phyloP scores from a whole-genome alignment of 2,329 filamentous ascomycete species.

The Cordyceps fumosorosea region DNA sequence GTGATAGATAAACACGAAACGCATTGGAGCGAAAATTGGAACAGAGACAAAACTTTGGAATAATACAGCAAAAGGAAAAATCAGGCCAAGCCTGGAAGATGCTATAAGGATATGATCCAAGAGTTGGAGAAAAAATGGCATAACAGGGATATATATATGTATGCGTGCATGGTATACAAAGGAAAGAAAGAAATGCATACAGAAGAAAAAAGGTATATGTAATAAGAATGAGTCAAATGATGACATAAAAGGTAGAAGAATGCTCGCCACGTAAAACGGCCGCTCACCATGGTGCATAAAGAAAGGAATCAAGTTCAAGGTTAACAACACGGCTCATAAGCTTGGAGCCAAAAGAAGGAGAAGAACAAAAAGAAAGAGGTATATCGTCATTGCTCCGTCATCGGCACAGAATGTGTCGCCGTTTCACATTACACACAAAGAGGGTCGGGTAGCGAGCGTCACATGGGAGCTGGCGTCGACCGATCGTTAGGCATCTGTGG shows the following conservation, averaged over 20 bases:
- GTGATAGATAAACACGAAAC: background rate
- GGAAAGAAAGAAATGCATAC: background rate
- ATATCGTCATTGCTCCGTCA: constrained; percentile 2
- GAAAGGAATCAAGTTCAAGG: background rate
- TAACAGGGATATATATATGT: background rate
- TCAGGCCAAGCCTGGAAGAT: constrained; percentile 1
- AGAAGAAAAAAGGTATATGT: background rate
- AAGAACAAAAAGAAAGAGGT: background rate
- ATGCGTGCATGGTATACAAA: background rate
- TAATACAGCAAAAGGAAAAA: constrained; percentile 6
- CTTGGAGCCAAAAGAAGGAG: background rate
- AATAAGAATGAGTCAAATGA: background rate
- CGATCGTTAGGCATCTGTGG: constrained; percentile 1
- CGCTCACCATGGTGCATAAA: constrained; percentile 2
- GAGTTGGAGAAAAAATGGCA: background rate
- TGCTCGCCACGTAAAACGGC: constrained; percentile 8
- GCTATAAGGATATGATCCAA: background rate
- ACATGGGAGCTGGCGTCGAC: background rate
- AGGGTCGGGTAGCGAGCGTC: background rate
- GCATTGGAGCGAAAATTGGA: constrained; percentile 1
- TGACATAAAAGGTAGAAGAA: background rate
- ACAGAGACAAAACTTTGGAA: background rate
- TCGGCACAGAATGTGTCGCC: background rate
- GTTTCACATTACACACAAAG: background rate
- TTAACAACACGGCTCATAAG: background rate